Evolutionary conservation across 495 filamentous ascomycete genomes (phyloP).

Genomic region (Aspergillus leporis): DNA sequence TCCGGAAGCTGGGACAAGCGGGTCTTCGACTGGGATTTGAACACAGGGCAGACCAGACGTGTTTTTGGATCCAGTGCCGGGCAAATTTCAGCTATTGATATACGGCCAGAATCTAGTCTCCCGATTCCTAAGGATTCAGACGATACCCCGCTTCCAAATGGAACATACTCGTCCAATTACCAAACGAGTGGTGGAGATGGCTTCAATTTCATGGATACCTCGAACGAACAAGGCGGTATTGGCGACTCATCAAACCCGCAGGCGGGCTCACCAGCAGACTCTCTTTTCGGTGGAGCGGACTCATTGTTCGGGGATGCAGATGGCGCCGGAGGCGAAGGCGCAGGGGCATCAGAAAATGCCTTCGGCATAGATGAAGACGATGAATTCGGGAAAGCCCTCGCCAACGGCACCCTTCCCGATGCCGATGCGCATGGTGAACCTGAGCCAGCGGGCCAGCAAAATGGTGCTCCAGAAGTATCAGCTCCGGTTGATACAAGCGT

Average conservation of each 20-base stretch:
- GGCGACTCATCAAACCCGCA: constrained; percentile 41
- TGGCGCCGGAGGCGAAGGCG: constrained; percentile 57
- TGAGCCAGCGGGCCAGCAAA: constrained; percentile 27
- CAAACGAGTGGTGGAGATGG: constrained; percentile 42
- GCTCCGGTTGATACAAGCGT: constrained; percentile 9
- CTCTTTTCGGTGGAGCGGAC: constrained; percentile 62
- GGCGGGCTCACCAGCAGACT: constrained; percentile 69
- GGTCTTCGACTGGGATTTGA: constrained; percentile 92
- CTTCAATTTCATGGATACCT: constrained; percentile 48
- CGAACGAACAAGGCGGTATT: constrained; percentile 38
- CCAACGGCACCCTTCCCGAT: constrained; percentile 54
- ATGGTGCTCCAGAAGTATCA: constrained; percentile 19
- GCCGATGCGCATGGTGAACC: constrained; percentile 40
- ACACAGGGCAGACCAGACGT: constrained; percentile 76
- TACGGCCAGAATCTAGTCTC: constrained; percentile 72
- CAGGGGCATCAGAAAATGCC: constrained; percentile 53
- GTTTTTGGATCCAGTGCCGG: constrained; percentile 72
- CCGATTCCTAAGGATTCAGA: constrained; percentile 73
- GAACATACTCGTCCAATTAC: constrained; percentile 67
- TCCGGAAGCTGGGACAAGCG: constrained; percentile 97
- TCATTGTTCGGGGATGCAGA: constrained; percentile 76
- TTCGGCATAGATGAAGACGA: constrained; percentile 82
- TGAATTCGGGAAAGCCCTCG: constrained; percentile 79
- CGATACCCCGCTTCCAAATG: constrained; percentile 56
- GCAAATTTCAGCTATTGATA: constrained; percentile 87